phyloP scores from a whole-genome alignment of 2,329 filamentous ascomycete genomes.

The Monilinia fructigena region DNA sequence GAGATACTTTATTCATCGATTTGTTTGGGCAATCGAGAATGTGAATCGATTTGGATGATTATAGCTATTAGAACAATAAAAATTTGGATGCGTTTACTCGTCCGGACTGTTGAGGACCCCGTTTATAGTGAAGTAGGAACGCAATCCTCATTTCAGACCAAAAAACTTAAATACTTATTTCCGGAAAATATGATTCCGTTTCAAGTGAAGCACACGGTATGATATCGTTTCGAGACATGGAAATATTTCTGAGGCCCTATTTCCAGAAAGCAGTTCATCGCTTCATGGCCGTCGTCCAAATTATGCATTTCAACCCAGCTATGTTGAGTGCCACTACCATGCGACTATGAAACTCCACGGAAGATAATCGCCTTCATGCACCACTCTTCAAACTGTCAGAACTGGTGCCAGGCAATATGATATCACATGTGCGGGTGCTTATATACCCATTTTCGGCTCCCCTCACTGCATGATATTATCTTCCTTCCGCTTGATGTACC shows the following conservation, averaged over 20 bases:
- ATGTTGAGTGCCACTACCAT: neutral
- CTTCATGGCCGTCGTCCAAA: neutral
- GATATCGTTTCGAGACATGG: neutral
- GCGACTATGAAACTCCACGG: neutral
- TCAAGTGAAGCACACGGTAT: slow-evolving; percentile 19
- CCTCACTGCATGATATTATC: slow-evolving; percentile 16
- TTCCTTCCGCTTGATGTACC: slow-evolving; percentile 14
- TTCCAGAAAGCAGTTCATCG: neutral
- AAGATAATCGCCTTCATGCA: slow-evolving; percentile 13
- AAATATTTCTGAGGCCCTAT: neutral
- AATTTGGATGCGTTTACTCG: neutral
- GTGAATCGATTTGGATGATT: neutral
- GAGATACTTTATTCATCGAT: neutral
- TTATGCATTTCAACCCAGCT: slow-evolving; percentile 15
- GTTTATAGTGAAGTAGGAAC: neutral
- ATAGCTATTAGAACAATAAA: neutral
- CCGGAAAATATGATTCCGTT: neutral
- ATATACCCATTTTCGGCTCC: slow-evolving; percentile 11
- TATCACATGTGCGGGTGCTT: slow-evolving; percentile 18
- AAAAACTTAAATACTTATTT: neutral
- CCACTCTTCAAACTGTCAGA: slow-evolving; percentile 2
- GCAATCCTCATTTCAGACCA: neutral
- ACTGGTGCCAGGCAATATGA: neutral
- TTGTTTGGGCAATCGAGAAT: neutral
- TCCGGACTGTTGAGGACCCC: neutral